phyloP scores from a whole-genome alignment of 176 grass and related monocot species.

The Phoenix roebelenii region DNA sequence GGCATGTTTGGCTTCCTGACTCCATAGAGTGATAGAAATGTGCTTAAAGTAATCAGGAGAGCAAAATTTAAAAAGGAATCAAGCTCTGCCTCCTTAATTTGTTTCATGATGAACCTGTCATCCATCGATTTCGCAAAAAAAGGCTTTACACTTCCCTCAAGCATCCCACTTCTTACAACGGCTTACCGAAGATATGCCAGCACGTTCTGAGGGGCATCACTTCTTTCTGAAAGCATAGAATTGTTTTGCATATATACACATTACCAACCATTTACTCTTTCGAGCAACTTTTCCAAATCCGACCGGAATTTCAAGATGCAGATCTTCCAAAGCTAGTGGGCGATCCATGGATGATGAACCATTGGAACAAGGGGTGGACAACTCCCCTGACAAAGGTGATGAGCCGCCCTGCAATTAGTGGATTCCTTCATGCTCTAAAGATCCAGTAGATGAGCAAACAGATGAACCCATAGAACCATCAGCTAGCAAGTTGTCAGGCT shows the following conservation, averaged over 20 bases:
- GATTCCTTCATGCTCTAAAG: constrained; percentile 41
- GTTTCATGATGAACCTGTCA: constrained; percentile 96
- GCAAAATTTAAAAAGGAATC: constrained; percentile 93
- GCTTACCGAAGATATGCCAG: constrained; percentile 71
- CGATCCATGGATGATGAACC: constrained; percentile 19
- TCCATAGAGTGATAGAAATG: constrained; percentile 55
- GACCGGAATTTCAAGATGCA: constrained; percentile 64
- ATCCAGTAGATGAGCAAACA: constrained; percentile 60
- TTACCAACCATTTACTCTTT: constrained; percentile 62
- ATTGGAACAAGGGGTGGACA: constrained; percentile 17
- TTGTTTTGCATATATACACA: constrained; percentile 48
- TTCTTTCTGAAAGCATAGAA: constrained; percentile 73
- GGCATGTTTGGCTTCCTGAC: constrained; percentile 77
- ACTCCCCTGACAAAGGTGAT: constrained; percentile 50
- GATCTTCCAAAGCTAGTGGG: constrained; percentile 28
- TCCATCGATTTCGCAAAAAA: constrained; percentile 86
- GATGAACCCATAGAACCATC: constrained; percentile 38
- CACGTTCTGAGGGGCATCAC: constrained; percentile 78
- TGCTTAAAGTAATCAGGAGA: constrained; percentile 82
- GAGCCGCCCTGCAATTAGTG: constrained; percentile 17
- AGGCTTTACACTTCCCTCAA: constrained; percentile 85
- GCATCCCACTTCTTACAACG: constrained; percentile 96
- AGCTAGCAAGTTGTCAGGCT: constrained; percentile 62
- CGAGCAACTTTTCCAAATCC: constrained; percentile 40
- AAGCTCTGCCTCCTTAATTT: constrained; percentile 96